phyloP scores from a whole-genome alignment of 1,284 basidiomycete genomes.

The Papiliotrema flavescens region DNA sequence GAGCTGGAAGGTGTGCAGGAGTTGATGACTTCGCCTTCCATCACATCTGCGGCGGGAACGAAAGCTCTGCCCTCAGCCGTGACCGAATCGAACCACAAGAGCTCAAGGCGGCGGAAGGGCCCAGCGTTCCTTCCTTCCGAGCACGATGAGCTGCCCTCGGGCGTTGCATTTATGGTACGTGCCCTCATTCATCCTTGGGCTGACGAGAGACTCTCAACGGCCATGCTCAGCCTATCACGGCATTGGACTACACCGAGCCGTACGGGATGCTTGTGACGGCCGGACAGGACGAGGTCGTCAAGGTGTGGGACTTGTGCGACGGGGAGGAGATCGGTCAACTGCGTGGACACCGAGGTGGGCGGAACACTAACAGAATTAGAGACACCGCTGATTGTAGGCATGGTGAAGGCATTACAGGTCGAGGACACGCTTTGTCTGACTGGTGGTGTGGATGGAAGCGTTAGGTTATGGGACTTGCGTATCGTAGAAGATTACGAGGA shows the following conservation, averaged over 20 bases:
- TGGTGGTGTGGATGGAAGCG: conserved; percentile 78
- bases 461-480: conserved; percentile 83
- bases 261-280: conserved; percentile 91
- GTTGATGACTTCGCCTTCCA: conserved; percentile 59
- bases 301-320: conserved; percentile 54
- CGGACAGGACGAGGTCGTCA: conserved; percentile 61
- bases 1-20: conserved; percentile 86
- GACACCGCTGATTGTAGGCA: conserved; percentile 29
- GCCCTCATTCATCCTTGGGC: conserved; percentile 2
- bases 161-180: conserved; percentile 91
- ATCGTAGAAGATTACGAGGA: conserved; percentile 71
- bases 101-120: conserved; percentile 53
- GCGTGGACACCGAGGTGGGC: conserved; percentile 65
- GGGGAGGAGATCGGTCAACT: conserved; percentile 77
- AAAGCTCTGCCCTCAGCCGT: conserved; percentile 33
- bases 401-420: conserved; percentile 88
- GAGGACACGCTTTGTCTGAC: conserved; percentile 89
- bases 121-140: conserved; percentile 96
- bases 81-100: conserved; percentile 13
- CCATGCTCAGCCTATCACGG: conserved; percentile 76
- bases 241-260: conserved; percentile 93
- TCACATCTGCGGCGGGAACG: conserved; percentile 40
- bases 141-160: conserved; percentile 90
- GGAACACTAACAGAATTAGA: background rate
- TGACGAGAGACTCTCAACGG: conserved; percentile 66